Evolutionary conservation across 768 basidiomycete genomes (phyloP).

Genomic region (Tubosaeta sp.): DNA sequence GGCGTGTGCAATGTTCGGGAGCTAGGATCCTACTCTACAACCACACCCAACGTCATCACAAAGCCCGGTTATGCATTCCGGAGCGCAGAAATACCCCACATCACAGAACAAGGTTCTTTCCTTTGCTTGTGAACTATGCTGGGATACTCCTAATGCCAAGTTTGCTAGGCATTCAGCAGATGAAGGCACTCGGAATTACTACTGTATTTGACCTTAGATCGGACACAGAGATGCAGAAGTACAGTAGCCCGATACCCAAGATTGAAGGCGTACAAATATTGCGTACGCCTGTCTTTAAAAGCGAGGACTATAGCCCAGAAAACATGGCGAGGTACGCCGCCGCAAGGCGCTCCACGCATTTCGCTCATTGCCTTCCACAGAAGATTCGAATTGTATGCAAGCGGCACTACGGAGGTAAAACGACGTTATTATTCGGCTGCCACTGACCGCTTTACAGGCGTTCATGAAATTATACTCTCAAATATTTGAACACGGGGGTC

Average conservation of each 20-base stretch:
- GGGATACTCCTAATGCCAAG: conserved; percentile 1
- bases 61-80: conserved; percentile 59
- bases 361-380: conserved; percentile 16
- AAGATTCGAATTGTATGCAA: conserved; percentile 62
- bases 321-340: conserved; percentile 77
- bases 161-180: conserved; percentile 48
- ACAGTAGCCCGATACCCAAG: conserved; percentile 56
- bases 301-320: conserved; percentile 79
- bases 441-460: conserved; percentile 41
- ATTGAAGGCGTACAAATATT: conserved; percentile 62
- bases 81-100: conserved; percentile 66
- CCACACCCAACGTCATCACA: conserved; percentile 46
- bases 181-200: conserved; percentile 59
- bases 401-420: conserved; percentile 70
- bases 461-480: conserved; percentile 80
- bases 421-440: not conserved
- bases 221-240: conserved; percentile 74
- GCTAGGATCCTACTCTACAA: conserved; percentile 58
- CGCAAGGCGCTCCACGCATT: not conserved
- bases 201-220: conserved; percentile 77
- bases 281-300: conserved; percentile 60
- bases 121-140: not conserved
- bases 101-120: conserved; percentile 62
- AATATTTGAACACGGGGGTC: conserved; percentile 70
- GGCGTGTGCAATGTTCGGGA: conserved; percentile 77